phyloP scores from a whole-genome alignment of 2,329 filamentous ascomycete genomes.

The Xylariales sp. region DNA sequence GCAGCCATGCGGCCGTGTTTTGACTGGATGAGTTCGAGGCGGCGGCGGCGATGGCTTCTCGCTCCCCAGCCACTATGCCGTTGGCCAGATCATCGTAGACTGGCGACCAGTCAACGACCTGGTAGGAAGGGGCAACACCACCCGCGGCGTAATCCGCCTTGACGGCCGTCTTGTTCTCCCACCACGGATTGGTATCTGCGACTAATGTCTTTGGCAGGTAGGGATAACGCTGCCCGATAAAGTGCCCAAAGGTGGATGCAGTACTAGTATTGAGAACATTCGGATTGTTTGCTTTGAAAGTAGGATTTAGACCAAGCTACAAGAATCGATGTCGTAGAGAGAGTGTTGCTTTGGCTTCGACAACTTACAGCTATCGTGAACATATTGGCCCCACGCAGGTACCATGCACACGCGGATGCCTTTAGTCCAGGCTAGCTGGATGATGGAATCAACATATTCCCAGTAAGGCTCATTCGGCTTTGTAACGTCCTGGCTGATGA shows the following conservation, averaged over 20 bases:
- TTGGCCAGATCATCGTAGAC: slow-evolving; percentile 16
- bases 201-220: slow-evolving; percentile 17
- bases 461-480: slow-evolving; percentile 4
- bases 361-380: slow-evolving; percentile 3
- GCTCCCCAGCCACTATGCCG: slow-evolving; percentile 11
- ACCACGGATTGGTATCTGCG: slow-evolving; percentile 17
- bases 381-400: slow-evolving; percentile 6
- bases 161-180: slow-evolving; percentile 15
- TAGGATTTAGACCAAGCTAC: no score
- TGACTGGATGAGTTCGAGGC: background rate
- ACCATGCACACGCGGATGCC: slow-evolving; percentile 3
- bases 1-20: slow-evolving; percentile 6
- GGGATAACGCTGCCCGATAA: slow-evolving; percentile 16
- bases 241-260: slow-evolving; percentile 13
- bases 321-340: no score
- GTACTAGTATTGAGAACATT: slow-evolving; percentile 5
- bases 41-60: background rate
- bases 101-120: slow-evolving; percentile 10
- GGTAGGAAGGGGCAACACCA: slow-evolving; percentile 11
- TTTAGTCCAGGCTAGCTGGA: slow-evolving; percentile 7
- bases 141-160: slow-evolving; percentile 13
- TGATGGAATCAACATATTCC: slow-evolving; percentile 2
- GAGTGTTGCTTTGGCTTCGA: no score
- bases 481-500: slow-evolving; percentile 4
- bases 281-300: no score